These are phyloP conservation scores for Dalechampia spathulata DNA, from an alignment of 441 rosid species.

Conservation along the genomic window DNA sequence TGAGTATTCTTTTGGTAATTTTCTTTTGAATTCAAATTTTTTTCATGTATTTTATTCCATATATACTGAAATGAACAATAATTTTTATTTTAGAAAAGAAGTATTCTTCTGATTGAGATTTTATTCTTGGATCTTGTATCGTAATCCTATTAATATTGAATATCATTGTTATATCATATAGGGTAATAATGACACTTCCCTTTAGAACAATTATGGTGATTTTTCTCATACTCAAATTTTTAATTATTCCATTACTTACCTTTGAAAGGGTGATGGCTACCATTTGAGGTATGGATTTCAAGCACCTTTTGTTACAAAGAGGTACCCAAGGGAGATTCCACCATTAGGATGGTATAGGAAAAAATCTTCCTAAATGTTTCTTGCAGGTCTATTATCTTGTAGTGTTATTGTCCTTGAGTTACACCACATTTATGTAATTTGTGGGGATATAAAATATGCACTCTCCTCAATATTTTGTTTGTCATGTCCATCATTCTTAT, in stretches of 20 bases:
- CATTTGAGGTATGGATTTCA: constrained; percentile 51
- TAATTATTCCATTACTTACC: constrained; percentile 53
- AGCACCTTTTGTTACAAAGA: constrained; percentile 51
- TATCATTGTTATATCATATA: constrained; percentile 52
- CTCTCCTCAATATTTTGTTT: constrained; percentile 52
- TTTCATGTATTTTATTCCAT: not conserved
- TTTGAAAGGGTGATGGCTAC: constrained; percentile 64
- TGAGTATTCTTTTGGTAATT: constrained; percentile 16
- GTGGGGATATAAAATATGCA: constrained; percentile 76
- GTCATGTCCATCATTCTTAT: constrained; percentile 46
- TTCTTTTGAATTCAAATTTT: not conserved
- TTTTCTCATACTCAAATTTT: constrained; percentile 38
- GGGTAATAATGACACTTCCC: constrained; percentile 76
- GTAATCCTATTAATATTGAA: constrained; percentile 46
- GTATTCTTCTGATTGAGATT: constrained; percentile 56
- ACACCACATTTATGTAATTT: constrained; percentile 52
- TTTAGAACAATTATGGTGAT: constrained; percentile 63
- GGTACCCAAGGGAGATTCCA: constrained; percentile 57
- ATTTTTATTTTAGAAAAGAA: constrained; percentile 40
- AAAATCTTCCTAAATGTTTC: constrained; percentile 56
- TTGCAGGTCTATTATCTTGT: constrained; percentile 63
- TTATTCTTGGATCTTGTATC: constrained; percentile 48
- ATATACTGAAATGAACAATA: constrained; percentile 5
- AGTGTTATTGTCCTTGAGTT: constrained; percentile 61
- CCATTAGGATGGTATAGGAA: constrained; percentile 51